Conservation (phyloP, 2,329 filamentous ascomycete genomes). For the Scedosporium boydii region DNA sequence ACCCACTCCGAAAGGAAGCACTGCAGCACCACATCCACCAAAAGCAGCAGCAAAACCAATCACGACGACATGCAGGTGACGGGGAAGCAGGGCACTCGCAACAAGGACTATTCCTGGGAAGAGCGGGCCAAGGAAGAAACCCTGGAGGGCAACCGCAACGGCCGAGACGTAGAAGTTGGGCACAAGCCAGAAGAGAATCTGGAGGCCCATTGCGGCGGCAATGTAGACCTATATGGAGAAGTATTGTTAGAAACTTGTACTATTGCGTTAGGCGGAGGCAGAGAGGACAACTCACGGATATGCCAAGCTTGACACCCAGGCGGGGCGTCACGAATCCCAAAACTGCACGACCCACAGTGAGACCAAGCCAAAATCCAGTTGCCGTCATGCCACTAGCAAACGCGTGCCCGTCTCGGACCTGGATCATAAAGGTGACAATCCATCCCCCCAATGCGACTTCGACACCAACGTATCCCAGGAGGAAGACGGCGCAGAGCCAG, state of each 20-base stretch:
- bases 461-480: conserved; percentile 69
- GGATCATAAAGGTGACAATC: conserved; percentile 84
- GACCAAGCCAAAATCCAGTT: conserved; percentile 76
- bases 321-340: conserved; percentile 68
- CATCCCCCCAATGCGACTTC: conserved; percentile 69
- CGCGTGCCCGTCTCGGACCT: conserved; percentile 55
- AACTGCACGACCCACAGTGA: conserved; percentile 63
- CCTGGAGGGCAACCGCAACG: conserved; percentile 61
- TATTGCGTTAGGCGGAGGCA: background rate
- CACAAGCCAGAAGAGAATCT: conserved; percentile 74
- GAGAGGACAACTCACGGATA: conserved; percentile 34
- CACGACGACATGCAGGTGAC: conserved; percentile 63
- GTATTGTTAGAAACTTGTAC: background rate
- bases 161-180: conserved; percentile 66
- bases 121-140: conserved; percentile 71
- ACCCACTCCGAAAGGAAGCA: conserved; percentile 58
- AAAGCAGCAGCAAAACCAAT: conserved; percentile 73
- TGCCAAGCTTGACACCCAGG: conserved; percentile 61
- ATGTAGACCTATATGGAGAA: conserved; percentile 40
- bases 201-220: conserved; percentile 48
- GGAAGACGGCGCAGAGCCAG: conserved; percentile 65
- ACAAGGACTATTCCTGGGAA: conserved; percentile 66
- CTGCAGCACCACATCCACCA: conserved; percentile 61
- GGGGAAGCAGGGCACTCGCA: conserved; percentile 59
- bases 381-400: conserved; percentile 68